Base-by-base conservation (phyloP, 495 filamentous ascomycete species). In the Staphylotrichum longicolle region DNA sequence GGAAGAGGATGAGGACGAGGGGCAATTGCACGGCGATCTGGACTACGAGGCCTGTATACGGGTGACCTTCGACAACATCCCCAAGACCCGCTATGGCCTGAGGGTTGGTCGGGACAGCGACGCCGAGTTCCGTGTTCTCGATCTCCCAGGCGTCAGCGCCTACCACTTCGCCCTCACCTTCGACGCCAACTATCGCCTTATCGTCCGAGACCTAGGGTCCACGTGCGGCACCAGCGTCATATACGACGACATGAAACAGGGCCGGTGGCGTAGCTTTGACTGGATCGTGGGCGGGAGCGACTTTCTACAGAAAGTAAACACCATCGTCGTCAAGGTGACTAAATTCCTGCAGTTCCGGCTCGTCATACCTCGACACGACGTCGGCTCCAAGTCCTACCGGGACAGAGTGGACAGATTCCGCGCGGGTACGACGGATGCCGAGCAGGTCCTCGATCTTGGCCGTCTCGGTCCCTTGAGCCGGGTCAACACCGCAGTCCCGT, bases 91-190 rank as follows among this genome's bases (percentile, higher is more conserved):
- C 46, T 48, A 48, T 48, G 46, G 46, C n/a, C 46, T 48, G 20
- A 48, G 46, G 46, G 46, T 48, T 48, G 46, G 46, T 48, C 46
- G 46, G 46, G 46, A 32, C 20, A 49, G 47, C 47, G 20, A 49
- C 47, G 47, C 47, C 47, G 47, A 49, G 47, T 49, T 49, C 47
- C 20, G 47, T 49, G 47, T 49, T 49, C 47, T 49, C 47, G 47
- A 49, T 49, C 47, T 49, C 47, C 27, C 47, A 49, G 27, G 27
- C 7, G 47, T 63, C 46, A 60, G 56, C 41, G 30, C 32, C 12
- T 46, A 39, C 44, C 57, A 63, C 42, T 63, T 57, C 42, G 33
- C 46, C 37, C 56, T 63, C 7, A 63, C 61, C 9, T 60, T 63
- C 57, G 61, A 63, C 34, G 61, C 40, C 10, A 27, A 53, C 4